These are phyloP conservation scores for Ustilago xerochloae DNA, from an alignment of 1,284 basidiomycete species.

Conservation along the genomic window DNA sequence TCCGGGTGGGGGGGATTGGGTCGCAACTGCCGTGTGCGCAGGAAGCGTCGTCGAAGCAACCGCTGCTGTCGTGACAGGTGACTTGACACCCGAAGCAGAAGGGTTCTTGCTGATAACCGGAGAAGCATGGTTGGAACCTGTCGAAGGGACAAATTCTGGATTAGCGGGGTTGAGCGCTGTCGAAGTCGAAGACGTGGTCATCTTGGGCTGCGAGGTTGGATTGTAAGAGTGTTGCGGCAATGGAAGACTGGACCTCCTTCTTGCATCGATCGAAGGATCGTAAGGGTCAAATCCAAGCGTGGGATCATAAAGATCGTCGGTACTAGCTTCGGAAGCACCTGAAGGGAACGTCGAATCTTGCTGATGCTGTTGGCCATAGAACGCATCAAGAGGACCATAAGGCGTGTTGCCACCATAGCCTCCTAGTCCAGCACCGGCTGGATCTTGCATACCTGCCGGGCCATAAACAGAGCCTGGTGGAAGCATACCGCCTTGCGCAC, in stretches of 20 bases:
- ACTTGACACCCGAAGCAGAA: neutral
- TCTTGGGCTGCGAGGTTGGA: slow-evolving; percentile 8
- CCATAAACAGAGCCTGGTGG: slow-evolving; percentile 20
- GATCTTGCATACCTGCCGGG: slow-evolving; percentile 22
- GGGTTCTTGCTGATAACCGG: slow-evolving; percentile 34
- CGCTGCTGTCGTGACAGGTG: slow-evolving; percentile 18
- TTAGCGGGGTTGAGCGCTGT: slow-evolving; percentile 52
- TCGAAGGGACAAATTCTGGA: slow-evolving; percentile 54
- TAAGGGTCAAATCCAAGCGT: slow-evolving; percentile 48
- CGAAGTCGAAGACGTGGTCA: slow-evolving; percentile 14
- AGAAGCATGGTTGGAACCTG: slow-evolving; percentile 41
- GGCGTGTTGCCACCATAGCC: slow-evolving; percentile 12
- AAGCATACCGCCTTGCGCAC: slow-evolving; percentile 19
- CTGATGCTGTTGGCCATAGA: slow-evolving; percentile 21
- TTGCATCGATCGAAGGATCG: slow-evolving; percentile 38
- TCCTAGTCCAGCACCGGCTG: slow-evolving; percentile 17
- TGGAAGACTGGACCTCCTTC: slow-evolving; percentile 44
- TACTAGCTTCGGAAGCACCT: slow-evolving; percentile 36
- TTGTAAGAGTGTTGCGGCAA: slow-evolving; percentile 27
- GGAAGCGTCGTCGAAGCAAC: slow-evolving; percentile 7
- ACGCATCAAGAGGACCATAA: slow-evolving; percentile 20
- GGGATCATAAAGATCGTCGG: slow-evolving; percentile 49
- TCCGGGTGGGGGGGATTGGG: slow-evolving; percentile 26
- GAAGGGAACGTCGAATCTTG: slow-evolving; percentile 26
- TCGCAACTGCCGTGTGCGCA: slow-evolving; percentile 17